A percentile compares a stretch with the other conserved stretches of the same genome.
Conservation (phyloP, 2,329 filamentous ascomycete genomes). For the Bipolaris bicolor region DNA sequence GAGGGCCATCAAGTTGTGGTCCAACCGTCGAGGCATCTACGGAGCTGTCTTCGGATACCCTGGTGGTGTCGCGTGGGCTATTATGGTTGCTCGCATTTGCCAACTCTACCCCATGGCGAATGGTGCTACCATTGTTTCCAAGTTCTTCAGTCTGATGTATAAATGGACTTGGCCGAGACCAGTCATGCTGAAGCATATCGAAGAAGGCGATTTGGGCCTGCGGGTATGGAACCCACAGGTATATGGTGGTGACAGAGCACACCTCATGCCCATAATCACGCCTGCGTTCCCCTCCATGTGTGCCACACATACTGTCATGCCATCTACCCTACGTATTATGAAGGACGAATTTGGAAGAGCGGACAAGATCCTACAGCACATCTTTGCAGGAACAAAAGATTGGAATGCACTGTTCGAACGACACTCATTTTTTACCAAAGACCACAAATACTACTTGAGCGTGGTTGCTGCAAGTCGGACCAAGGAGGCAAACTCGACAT, state of each 20-base stretch:
- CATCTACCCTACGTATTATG: conserved; percentile 84
- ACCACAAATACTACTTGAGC: conserved; percentile 94
- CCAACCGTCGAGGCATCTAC: conserved; percentile 88
- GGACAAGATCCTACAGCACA: conserved; percentile 76
- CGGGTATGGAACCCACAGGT: conserved; percentile 95
- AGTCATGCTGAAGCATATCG: conserved; percentile 87
- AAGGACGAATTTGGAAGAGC: conserved; percentile 81
- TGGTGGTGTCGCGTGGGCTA: conserved; percentile 96
- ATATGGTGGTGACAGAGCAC: conserved; percentile 79
- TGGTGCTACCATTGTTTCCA: conserved; percentile 84
- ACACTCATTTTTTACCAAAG: conserved; percentile 90
- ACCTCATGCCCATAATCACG: conserved; percentile 98
- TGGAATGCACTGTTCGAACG: conserved; percentile 91
- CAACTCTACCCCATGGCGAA: conserved; percentile 95
- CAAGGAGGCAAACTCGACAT: conserved; percentile 83
- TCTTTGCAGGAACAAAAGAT: conserved; percentile 74
- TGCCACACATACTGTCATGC: conserved; percentile 90
- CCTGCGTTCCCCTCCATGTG: conserved; percentile 98
- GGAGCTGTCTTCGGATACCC: conserved; percentile 96
- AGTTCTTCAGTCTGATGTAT: conserved; percentile 92
- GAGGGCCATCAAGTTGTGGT: conserved; percentile 95
- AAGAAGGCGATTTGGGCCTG: conserved; percentile 79
- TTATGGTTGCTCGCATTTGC: conserved; percentile 94
- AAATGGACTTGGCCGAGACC: conserved; percentile 94
- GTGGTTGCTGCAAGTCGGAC: conserved; percentile 82